Conservation (phyloP, 2,329 filamentous ascomycete species). For the Dactylonectria macrodidyma region DNA sequence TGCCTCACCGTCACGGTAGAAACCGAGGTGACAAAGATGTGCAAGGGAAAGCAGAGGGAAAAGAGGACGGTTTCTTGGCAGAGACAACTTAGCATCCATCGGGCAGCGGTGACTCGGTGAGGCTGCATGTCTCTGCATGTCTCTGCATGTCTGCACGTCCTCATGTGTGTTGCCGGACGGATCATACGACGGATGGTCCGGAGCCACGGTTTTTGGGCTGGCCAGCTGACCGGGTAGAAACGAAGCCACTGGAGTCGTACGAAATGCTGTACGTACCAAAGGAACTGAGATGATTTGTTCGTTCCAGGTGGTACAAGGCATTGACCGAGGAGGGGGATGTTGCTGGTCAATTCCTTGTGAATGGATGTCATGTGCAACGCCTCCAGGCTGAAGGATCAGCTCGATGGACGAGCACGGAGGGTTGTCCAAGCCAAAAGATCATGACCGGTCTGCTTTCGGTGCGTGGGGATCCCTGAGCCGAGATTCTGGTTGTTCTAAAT, state of each 20-base stretch:
- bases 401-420: neutral
- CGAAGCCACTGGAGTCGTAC: conserved; percentile 44
- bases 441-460: neutral
- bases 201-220: conserved; percentile 17
- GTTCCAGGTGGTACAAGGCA: conserved; percentile 5
- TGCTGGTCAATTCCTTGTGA: neutral
- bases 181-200: conserved; percentile 43
- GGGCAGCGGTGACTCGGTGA: conserved; percentile 32
- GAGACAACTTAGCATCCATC: conserved; percentile 13
- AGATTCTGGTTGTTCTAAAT: conserved; percentile 10
- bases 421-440: neutral
- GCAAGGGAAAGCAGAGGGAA: conserved; percentile 7
- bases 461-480: conserved; percentile 9
- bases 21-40: conserved; percentile 8
- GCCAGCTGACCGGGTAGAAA: conserved; percentile 41
- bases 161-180: neutral
- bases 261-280: conserved; percentile 39
- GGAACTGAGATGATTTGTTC: conserved; percentile 19
- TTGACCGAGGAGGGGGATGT: conserved; percentile 28
- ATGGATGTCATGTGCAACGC: neutral
- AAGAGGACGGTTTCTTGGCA: conserved; percentile 23
- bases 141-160: too few relatives aligned
- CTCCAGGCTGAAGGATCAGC: conserved; percentile 21
- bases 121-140: conserved; percentile 26
- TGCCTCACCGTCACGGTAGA: conserved; percentile 41